Conservation (phyloP, 1,284 basidiomycete genomes). For the Ustilago lituana region DNA sequence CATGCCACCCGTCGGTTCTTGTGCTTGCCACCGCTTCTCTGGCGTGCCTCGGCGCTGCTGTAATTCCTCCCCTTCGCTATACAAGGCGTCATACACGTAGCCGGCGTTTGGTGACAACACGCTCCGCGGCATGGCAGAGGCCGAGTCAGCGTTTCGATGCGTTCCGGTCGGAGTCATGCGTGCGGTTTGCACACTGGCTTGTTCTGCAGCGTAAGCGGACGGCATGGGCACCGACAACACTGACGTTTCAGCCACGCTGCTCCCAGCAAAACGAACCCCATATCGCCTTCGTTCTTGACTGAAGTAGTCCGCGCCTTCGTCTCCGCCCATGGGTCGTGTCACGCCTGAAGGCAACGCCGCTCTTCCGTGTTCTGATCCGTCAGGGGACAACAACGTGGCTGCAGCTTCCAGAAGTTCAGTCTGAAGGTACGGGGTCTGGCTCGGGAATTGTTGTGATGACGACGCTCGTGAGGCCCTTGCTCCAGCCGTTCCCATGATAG, state of each 20-base stretch:
- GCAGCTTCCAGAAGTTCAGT: constrained; percentile 1
- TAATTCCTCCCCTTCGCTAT: neutral
- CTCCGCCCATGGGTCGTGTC: constrained; percentile 5
- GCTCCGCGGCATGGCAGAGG: constrained; percentile 7
- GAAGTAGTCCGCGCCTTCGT: constrained; percentile 26
- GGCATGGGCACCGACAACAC: neutral
- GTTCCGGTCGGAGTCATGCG: constrained; percentile 4
- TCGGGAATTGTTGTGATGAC: neutral
- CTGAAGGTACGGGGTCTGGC: neutral
- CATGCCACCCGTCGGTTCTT: constrained; percentile 1
- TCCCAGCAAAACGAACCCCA: constrained; percentile 5
- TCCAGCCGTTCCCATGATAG: neutral
- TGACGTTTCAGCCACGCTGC: constrained; percentile 7
- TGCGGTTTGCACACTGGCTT: neutral
- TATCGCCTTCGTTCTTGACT: constrained; percentile 17
- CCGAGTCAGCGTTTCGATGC: neutral
- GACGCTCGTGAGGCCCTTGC: neutral
- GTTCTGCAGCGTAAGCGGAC: constrained; percentile 1
- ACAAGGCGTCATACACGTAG: neutral
- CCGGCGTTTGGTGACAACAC: constrained; percentile 5
- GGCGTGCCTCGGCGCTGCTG: neutral
- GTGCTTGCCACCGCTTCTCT: constrained; percentile 6
- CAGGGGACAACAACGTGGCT: constrained; percentile 5
- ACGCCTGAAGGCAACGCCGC: constrained; percentile 19
- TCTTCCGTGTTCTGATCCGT: constrained; percentile 13